These are phyloP conservation scores for Castanospermum australe DNA, from an alignment of 306 rosid genomes.

Conservation along the genomic window DNA sequence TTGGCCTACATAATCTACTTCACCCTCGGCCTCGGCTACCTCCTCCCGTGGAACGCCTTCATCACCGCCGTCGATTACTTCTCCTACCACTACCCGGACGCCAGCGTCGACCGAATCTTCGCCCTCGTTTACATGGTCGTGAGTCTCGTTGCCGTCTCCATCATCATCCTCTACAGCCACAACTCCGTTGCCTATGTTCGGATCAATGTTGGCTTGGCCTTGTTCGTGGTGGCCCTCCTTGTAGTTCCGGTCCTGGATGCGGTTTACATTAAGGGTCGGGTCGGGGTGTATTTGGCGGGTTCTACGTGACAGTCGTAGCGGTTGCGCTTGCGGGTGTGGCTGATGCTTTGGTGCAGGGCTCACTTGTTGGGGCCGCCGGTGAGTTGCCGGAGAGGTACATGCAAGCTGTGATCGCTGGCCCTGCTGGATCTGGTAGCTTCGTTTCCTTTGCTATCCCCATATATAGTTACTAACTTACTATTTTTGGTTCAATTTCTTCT, in stretches of 20 bases:
- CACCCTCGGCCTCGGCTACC: slow-evolving; percentile 70
- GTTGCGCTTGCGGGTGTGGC: slow-evolving; percentile 58
- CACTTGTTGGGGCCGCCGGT: slow-evolving; percentile 79
- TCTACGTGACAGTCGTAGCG: slow-evolving; percentile 60
- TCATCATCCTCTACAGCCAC: slow-evolving; percentile 62
- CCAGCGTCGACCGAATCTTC: slow-evolving; percentile 83
- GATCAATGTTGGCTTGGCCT: slow-evolving; percentile 62
- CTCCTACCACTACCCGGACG: slow-evolving; percentile 74
- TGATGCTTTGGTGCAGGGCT: slow-evolving; percentile 78
- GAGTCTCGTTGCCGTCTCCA: slow-evolving; percentile 48
- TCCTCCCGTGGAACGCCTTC: slow-evolving; percentile 95
- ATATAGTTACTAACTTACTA: too few species aligned
- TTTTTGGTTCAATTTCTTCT: neutral
- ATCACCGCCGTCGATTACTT: slow-evolving; percentile 90
- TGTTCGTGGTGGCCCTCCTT: slow-evolving; percentile 57
- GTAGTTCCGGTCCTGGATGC: slow-evolving; percentile 64
- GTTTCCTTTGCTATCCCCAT: neutral
- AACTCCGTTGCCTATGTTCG: slow-evolving; percentile 56
- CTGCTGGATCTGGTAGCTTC: slow-evolving; percentile 73
- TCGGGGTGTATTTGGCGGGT: slow-evolving; percentile 70
- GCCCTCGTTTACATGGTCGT: slow-evolving; percentile 68
- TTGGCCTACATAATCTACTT: slow-evolving; percentile 75
- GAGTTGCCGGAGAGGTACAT: slow-evolving; percentile 81
- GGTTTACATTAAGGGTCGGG: slow-evolving; percentile 61
- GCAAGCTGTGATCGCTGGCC: slow-evolving; percentile 89